These are phyloP conservation scores for Penicillium pulvis DNA, from an alignment of 495 filamentous ascomycete species.

Conservation along the genomic window DNA sequence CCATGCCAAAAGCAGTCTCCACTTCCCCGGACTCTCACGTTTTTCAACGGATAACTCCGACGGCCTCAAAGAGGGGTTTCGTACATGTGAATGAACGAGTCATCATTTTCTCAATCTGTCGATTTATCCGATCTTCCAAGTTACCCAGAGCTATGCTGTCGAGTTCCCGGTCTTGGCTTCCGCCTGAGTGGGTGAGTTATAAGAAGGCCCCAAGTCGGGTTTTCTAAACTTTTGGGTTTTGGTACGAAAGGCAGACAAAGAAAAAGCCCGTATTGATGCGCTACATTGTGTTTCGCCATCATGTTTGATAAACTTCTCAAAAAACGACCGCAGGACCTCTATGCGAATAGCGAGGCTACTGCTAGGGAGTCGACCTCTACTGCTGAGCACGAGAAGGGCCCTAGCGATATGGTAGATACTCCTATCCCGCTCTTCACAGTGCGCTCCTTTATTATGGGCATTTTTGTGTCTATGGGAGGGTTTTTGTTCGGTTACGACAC, in stretches of 20 bases:
- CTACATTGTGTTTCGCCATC: conserved; percentile 1
- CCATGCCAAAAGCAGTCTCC: conserved; percentile 13
- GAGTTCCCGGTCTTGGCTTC: not conserved
- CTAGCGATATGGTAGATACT: conserved; percentile 29
- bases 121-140: conserved; percentile 7
- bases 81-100: conserved; percentile 24
- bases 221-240: not conserved
- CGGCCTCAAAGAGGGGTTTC: not conserved
- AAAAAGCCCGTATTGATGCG: not conserved
- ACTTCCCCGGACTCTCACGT: conserved; percentile 27
- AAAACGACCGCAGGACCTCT: conserved; percentile 20
- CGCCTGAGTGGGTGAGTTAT: not conserved
- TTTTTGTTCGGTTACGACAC: conserved; percentile 54
- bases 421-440: conserved; percentile 40
- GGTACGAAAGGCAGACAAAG: not conserved
- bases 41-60: conserved; percentile 10
- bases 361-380: conserved; percentile 25
- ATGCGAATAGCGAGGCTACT: conserved; percentile 1
- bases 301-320: conserved; percentile 26
- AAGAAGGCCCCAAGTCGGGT: not conserved
- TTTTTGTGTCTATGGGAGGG: conserved; percentile 64
- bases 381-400: conserved; percentile 25
- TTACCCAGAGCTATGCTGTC: not conserved
- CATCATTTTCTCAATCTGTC: conserved; percentile 22
- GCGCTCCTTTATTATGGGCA: conserved; percentile 46